Percentiles rank a stretch among this genome's conserved stretches.
Evolutionary conservation across 2,329 filamentous ascomycete species (phyloP).

Genomic region (Ascochyta fabae): DNA sequence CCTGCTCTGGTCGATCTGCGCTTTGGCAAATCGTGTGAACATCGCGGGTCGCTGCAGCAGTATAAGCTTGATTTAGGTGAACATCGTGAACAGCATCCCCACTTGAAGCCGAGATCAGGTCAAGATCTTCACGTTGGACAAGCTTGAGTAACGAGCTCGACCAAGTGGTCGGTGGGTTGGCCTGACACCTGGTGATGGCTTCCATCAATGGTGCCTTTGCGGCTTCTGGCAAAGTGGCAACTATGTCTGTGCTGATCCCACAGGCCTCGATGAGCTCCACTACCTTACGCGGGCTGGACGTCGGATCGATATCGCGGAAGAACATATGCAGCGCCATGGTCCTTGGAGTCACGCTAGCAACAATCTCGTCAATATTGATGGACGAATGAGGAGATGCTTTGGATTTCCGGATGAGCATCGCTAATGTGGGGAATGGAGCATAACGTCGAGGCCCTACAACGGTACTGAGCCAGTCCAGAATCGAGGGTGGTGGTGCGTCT

Average conservation of each 20-base stretch:
- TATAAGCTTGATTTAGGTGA: slow-evolving; percentile 25
- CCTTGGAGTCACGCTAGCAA: slow-evolving; percentile 50
- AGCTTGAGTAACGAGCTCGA: slow-evolving; percentile 72
- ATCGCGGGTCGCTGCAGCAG: slow-evolving; percentile 60
- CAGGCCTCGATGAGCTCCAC: slow-evolving; percentile 77
- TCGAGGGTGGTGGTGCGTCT: slow-evolving; percentile 63
- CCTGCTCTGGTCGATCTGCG: slow-evolving; percentile 67
- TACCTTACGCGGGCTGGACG: slow-evolving; percentile 60
- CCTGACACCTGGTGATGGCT: slow-evolving; percentile 82
- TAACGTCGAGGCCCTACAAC: slow-evolving; percentile 40
- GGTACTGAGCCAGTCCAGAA: slow-evolving; percentile 59
- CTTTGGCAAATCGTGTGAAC: slow-evolving; percentile 77
- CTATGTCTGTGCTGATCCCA: slow-evolving; percentile 68
- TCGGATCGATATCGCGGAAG: slow-evolving; percentile 58
- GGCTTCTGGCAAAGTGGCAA: slow-evolving; percentile 86
- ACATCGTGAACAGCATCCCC: slow-evolving; percentile 33
- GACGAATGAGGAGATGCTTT: slow-evolving; percentile 48
- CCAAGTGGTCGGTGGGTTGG: slow-evolving; percentile 81
- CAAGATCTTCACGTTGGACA: slow-evolving; percentile 82
- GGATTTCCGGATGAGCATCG: slow-evolving; percentile 45
- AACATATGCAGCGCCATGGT: slow-evolving; percentile 74
- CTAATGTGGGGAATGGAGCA: slow-evolving; percentile 46
- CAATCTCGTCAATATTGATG: slow-evolving; percentile 45
- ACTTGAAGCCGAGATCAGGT: slow-evolving; percentile 40
- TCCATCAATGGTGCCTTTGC: slow-evolving; percentile 83